Evolutionary conservation across 1,139 yeast genomes (phyloP).

Genomic region (Saccharomyces hybrid): DNA sequence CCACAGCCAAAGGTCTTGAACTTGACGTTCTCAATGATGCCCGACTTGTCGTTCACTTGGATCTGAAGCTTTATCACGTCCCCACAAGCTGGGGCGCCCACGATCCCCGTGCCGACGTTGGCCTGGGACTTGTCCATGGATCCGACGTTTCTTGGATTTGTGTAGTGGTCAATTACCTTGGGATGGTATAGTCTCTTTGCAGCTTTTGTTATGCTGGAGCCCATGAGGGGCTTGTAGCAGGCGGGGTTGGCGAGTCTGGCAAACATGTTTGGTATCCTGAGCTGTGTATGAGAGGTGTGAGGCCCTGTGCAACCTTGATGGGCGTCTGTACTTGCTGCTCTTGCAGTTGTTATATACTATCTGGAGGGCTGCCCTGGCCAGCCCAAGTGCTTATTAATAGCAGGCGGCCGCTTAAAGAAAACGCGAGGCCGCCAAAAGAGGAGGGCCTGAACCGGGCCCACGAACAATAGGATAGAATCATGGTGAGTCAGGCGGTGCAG

Average conservation of each 20-base stretch:
- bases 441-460: not conserved
- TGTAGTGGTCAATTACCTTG: conserved; percentile 83
- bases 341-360: not conserved
- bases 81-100: conserved; percentile 98
- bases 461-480: not conserved
- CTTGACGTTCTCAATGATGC: conserved; percentile 87
- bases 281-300: not conserved
- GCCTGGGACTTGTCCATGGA: conserved; percentile 68
- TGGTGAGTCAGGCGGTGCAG: not conserved
- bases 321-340: not conserved
- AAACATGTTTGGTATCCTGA: not conserved
- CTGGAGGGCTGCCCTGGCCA: not conserved
- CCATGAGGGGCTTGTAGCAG: not conserved
- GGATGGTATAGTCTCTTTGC: conserved; percentile 45
- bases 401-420: not conserved
- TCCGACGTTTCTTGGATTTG: conserved; percentile 95
- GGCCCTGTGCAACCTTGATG: not conserved
- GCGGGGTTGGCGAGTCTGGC: not conserved
- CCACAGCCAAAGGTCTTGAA: conserved; percentile 99
- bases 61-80: conserved; percentile 97
- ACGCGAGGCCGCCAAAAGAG: not conserved
- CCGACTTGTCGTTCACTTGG: conserved; percentile 82
- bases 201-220: not conserved
- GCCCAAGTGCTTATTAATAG: conserved; percentile 1
- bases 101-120: conserved; percentile 92